Conservation (phyloP, 805 yeast species). For the Saccharomycodes ludwigii region DNA sequence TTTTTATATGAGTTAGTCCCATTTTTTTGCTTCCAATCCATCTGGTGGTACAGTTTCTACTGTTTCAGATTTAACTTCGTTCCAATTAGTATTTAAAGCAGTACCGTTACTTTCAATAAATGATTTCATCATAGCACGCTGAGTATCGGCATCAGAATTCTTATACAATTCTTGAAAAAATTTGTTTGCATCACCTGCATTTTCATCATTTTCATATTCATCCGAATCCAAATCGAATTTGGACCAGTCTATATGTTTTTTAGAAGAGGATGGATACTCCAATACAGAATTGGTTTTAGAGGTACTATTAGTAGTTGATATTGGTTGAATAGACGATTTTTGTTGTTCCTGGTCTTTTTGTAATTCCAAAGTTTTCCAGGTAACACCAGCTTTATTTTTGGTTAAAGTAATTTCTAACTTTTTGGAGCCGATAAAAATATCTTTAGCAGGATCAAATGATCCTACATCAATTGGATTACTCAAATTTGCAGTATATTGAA, state of each 20-base stretch:
- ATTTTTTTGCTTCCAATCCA: slow-evolving; percentile 50
- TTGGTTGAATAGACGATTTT: slow-evolving; percentile 1
- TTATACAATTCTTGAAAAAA: slow-evolving; percentile 68
- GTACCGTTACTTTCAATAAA: slow-evolving; percentile 92
- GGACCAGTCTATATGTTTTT: slow-evolving; percentile 60
- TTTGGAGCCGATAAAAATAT: slow-evolving; percentile 40
- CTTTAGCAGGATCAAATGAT: too few relatives aligned
- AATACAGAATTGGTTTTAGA: slow-evolving; percentile 8
- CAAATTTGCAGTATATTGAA: slow-evolving; percentile 44
- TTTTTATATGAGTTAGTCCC: slow-evolving; percentile 23
- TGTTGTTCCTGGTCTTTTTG: slow-evolving; percentile 2
- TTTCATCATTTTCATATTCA: slow-evolving; percentile 25
- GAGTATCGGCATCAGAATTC: slow-evolving; percentile 77
- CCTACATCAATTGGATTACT: slow-evolving; percentile 38
- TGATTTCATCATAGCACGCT: slow-evolving; percentile 94
- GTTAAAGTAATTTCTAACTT: slow-evolving; percentile 59
- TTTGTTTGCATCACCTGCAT: slow-evolving; percentile 39
- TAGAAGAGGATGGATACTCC: slow-evolving; percentile 53
- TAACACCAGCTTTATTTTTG: slow-evolving; percentile 28
- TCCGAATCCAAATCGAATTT: slow-evolving; percentile 34
- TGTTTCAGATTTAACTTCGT: slow-evolving; percentile 54
- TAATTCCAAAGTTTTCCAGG: slow-evolving; percentile 43
- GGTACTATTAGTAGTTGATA: neutral
- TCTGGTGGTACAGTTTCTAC: slow-evolving; percentile 67
- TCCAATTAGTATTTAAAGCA: slow-evolving; percentile 87